Conservation (phyloP, 2,329 filamentous ascomycete species). For the Aspergillus persii region DNA sequence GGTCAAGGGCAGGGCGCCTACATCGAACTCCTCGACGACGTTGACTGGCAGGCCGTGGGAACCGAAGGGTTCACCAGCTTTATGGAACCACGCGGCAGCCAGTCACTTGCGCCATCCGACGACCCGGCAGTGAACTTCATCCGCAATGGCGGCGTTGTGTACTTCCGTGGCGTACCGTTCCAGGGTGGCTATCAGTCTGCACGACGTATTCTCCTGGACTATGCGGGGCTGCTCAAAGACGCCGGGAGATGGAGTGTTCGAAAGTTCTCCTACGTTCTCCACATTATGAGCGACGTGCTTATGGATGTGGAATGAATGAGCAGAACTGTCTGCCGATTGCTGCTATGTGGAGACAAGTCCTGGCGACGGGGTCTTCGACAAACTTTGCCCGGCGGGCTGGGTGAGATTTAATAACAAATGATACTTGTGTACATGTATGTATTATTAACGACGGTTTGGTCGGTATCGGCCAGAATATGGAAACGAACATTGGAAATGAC, state of each 20-base stretch:
- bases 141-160: conserved; percentile 48
- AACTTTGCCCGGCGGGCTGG: not conserved
- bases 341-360: not conserved
- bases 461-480: not conserved
- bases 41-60: conserved; percentile 50
- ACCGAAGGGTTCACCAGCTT: conserved; percentile 46
- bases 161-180: conserved; percentile 48
- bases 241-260: conserved; percentile 52
- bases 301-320: conserved; percentile 34
- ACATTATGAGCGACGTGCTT: conserved; percentile 54
- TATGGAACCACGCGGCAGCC: conserved; percentile 33
- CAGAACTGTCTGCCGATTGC: not conserved
- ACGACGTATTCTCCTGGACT: conserved; percentile 52
- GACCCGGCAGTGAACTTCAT: conserved; percentile 45
- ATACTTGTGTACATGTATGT: not conserved
- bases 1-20: conserved; percentile 25
- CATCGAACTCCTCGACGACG: conserved; percentile 49
- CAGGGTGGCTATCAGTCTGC: conserved; percentile 52
- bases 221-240: conserved; percentile 53
- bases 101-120: conserved; percentile 28
- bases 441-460: not conserved
- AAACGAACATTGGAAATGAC: not conserved
- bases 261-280: conserved; percentile 52
- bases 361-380: not conserved
- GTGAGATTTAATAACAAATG: not conserved